phyloP scores from a whole-genome alignment of 2,329 filamentous ascomycete genomes.

The Chaetomiaceae sp. region DNA sequence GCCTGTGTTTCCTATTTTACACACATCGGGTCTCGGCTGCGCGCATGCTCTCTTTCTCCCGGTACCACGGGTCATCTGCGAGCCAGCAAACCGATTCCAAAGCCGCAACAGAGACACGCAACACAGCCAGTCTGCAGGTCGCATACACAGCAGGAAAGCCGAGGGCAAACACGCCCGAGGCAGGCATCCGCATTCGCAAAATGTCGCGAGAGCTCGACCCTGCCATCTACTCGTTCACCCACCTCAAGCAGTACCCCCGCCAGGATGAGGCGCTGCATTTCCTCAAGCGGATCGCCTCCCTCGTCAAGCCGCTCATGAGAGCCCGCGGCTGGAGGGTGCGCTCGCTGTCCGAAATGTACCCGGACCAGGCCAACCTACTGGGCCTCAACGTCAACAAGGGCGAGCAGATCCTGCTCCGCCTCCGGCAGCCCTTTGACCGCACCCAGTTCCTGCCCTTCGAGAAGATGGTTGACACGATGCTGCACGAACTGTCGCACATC shows the following conservation, averaged over 20 bases:
- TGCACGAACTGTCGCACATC: constrained; percentile 91
- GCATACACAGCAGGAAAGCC: constrained; percentile 5
- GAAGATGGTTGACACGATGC: constrained; percentile 79
- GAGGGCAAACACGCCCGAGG: background rate
- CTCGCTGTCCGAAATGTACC: constrained; percentile 79
- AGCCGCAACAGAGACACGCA: background rate
- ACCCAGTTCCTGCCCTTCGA: constrained; percentile 76
- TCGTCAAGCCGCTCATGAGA: constrained; percentile 94
- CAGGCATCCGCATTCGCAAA: too few species aligned
- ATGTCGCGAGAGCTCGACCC: constrained; percentile 35
- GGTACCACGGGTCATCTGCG: background rate
- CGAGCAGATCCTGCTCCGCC: constrained; percentile 71
- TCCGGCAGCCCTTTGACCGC: constrained; percentile 69
- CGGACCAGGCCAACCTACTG: constrained; percentile 64
- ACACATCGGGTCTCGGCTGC: background rate
- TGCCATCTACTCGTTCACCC: constrained; percentile 42
- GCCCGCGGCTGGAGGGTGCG: constrained; percentile 74
- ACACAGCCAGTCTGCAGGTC: background rate
- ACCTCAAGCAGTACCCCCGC: constrained; percentile 42
- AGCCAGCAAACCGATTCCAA: background rate
- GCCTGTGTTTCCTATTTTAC: background rate
- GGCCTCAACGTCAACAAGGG: constrained; percentile 75
- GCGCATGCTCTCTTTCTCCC: background rate
- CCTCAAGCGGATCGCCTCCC: constrained; percentile 73
- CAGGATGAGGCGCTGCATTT: constrained; percentile 49